Percentiles rank a stretch among this genome's conserved stretches.
These are phyloP conservation scores for Daldinia concentrica DNA, from an alignment of 495 filamentous ascomycete genomes.

Conservation along the genomic window DNA sequence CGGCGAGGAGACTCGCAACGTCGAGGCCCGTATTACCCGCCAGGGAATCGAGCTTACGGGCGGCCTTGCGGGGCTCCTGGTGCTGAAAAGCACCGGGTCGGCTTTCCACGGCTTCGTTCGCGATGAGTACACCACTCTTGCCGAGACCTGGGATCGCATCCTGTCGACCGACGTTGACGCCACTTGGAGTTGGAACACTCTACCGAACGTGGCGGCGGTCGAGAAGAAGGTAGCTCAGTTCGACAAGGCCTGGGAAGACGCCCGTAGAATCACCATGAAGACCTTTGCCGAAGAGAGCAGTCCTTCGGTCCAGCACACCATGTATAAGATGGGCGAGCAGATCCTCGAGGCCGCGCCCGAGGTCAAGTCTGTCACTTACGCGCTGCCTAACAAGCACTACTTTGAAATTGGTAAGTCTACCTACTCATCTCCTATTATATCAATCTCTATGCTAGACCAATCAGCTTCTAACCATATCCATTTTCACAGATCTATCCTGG, in stretches of 20 bases:
- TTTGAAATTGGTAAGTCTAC: conserved; percentile 87
- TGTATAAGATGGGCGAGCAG: conserved; percentile 97
- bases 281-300: conserved; percentile 92
- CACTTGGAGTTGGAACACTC: conserved; percentile 82
- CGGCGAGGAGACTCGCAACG: conserved; percentile 83
- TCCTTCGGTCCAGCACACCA: conserved; percentile 93
- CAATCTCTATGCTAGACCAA: background rate
- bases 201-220: conserved; percentile 74
- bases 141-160: conserved; percentile 93
- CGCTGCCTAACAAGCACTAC: conserved; percentile 97
- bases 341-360: conserved; percentile 80
- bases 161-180: conserved; percentile 91
- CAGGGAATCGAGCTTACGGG: conserved; percentile 75
- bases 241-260: conserved; percentile 77
- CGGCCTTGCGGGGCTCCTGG: conserved; percentile 76
- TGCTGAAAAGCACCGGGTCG: conserved; percentile 97
- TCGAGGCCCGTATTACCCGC: conserved; percentile 67
- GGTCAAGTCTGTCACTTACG: conserved; percentile 79
- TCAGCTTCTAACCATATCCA: conserved; percentile 17
- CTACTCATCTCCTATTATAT: background rate
- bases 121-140: conserved; percentile 90
- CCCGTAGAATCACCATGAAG: conserved; percentile 83
- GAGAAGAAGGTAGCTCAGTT: conserved; percentile 70
- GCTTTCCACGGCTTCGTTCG: conserved; percentile 93
- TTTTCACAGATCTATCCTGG: conserved; percentile 82